Conservation (phyloP, 768 basidiomycete genomes). For the Galerina sulciceps region DNA sequence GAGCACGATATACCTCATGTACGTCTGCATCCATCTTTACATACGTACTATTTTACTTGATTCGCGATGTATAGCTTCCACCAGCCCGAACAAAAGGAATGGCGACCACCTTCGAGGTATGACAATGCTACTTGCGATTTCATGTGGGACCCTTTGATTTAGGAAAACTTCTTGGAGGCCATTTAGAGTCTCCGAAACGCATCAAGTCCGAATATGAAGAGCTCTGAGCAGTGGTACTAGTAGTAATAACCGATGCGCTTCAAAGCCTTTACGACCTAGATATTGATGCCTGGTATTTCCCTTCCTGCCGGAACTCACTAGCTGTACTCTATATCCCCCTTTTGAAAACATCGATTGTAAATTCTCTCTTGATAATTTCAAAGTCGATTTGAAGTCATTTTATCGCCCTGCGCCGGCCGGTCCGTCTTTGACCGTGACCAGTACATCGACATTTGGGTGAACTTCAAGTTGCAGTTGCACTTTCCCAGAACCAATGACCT, state of each 20-base stretch:
- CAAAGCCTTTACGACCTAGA: not conserved
- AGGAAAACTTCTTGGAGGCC: not conserved
- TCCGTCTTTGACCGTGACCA: too few relatives aligned
- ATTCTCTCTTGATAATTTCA: too few relatives aligned
- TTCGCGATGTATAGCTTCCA: not conserved
- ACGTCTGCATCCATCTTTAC: not conserved
- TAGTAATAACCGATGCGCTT: too few relatives aligned
- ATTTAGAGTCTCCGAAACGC: not conserved
- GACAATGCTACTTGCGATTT: not conserved
- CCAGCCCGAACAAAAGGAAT: not conserved
- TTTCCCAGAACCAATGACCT: too few relatives aligned
- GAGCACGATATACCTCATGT: not conserved
- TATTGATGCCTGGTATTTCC: too few relatives aligned
- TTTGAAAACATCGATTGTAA: too few relatives aligned
- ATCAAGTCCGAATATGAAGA: constrained; percentile 4
- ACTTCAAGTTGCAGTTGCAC: too few relatives aligned
- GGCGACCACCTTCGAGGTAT: not conserved
- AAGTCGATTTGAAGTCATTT: too few relatives aligned
- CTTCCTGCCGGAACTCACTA: too few relatives aligned
- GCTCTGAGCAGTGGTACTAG: not conserved
- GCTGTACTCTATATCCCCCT: too few relatives aligned
- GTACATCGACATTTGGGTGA: too few relatives aligned
- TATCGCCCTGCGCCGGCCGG: too few relatives aligned
- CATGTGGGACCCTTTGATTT: not conserved
- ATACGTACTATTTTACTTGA: not conserved